These are phyloP conservation scores for Hymenoscyphus fructigenus DNA, from an alignment of 2,329 filamentous ascomycete species.

Conservation along the genomic window DNA sequence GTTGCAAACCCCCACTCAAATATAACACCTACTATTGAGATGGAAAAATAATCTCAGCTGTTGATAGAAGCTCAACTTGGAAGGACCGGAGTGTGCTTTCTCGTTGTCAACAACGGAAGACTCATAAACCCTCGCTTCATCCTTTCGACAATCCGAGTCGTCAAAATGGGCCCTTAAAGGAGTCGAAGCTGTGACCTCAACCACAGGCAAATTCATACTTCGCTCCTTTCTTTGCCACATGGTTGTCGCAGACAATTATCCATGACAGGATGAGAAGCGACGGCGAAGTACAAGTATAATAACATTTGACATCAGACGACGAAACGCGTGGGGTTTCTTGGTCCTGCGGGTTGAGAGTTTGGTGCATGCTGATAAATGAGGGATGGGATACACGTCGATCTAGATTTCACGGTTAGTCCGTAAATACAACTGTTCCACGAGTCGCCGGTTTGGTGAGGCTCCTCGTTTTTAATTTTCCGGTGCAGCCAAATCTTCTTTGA, in stretches of 20 bases:
- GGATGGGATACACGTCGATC: slow-evolving; percentile 6
- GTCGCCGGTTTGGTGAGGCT: slow-evolving; percentile 4
- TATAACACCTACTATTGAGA: slow-evolving; percentile 10
- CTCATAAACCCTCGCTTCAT: background rate
- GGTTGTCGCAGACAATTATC: slow-evolving; percentile 7
- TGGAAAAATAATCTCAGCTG: slow-evolving; percentile 6
- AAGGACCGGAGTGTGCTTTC: slow-evolving; percentile 3
- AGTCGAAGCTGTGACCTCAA: slow-evolving; percentile 14
- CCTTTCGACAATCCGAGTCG: slow-evolving; percentile 11
- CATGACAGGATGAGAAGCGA: slow-evolving; percentile 6
- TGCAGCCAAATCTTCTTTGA: background rate
- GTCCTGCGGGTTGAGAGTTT: slow-evolving; percentile 5
- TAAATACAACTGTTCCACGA: slow-evolving; percentile 11
- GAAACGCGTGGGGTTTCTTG: slow-evolving; percentile 14
- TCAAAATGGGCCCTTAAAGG: slow-evolving; percentile 13
- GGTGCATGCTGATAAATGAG: slow-evolving; percentile 1
- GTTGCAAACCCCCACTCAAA: background rate
- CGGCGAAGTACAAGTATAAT: slow-evolving; percentile 10
- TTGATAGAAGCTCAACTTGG: background rate
- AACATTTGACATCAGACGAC: slow-evolving; percentile 10
- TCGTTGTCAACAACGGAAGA: slow-evolving; percentile 5
- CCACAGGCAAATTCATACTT: slow-evolving; percentile 10
- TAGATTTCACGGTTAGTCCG: background rate
- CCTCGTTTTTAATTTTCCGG: background rate
- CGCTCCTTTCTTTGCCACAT: slow-evolving; percentile 10